Conservation (phyloP, 495 filamentous ascomycete species). For the Viridothelium virens region DNA sequence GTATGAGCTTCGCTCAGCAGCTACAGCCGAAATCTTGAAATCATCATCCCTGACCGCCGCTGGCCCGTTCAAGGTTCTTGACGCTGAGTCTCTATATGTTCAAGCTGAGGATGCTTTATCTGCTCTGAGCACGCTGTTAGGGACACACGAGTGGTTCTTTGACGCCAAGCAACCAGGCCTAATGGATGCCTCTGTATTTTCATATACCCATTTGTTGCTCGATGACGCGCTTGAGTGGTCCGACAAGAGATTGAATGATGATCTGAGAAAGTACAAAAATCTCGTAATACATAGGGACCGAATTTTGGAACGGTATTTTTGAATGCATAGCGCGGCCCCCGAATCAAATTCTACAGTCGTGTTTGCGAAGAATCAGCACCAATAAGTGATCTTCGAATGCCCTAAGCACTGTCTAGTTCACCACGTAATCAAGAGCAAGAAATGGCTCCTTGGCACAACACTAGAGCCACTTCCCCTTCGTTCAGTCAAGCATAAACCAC, state of each 20-base stretch:
- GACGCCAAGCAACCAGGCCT: slow-evolving; percentile 52
- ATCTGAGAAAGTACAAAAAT: slow-evolving; percentile 37
- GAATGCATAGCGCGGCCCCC: background rate
- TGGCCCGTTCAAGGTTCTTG: slow-evolving; percentile 41
- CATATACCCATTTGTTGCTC: slow-evolving; percentile 78
- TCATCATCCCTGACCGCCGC: slow-evolving; percentile 31
- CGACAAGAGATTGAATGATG: slow-evolving; percentile 27
- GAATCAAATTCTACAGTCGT: too few species aligned
- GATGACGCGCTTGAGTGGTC: slow-evolving; percentile 52
- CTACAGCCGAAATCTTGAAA: slow-evolving; percentile 63
- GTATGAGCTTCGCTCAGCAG: slow-evolving; percentile 60
- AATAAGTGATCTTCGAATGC: too few species aligned
- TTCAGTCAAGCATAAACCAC: too few species aligned
- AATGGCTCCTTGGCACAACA: too few species aligned
- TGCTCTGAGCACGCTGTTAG: slow-evolving; percentile 64
- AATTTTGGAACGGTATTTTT: slow-evolving; percentile 37
- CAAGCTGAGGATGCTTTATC: slow-evolving; percentile 64
- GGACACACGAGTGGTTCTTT: slow-evolving; percentile 61
- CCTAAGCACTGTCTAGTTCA: too few species aligned
- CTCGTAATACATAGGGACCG: slow-evolving; percentile 50
- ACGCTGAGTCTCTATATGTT: slow-evolving; percentile 54
- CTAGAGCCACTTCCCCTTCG: too few species aligned
- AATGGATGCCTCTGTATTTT: slow-evolving; percentile 84
- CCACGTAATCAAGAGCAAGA: too few species aligned
- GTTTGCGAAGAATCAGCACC: too few species aligned